A percentile compares a stretch with the other conserved stretches of the same genome.
phyloP scores from a whole-genome alignment of 306 rosid genomes.

The Vachellia pachyceras region DNA sequence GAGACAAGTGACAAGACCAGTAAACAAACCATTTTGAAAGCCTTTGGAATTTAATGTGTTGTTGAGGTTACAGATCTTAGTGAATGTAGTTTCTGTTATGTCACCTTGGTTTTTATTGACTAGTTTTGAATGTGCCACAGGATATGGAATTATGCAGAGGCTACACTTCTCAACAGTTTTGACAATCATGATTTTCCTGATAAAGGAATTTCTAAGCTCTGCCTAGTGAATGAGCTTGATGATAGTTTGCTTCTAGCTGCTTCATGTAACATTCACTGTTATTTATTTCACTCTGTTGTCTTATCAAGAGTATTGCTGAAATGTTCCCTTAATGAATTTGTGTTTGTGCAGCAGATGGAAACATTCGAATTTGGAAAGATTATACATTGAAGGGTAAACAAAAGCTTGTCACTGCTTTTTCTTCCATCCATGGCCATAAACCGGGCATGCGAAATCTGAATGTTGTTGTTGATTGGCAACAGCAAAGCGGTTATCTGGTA shows the following conservation, averaged over 20 bases:
- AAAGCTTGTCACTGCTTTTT: slow-evolving; percentile 95
- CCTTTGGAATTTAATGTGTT: background rate
- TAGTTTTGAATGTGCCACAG: slow-evolving; percentile 50
- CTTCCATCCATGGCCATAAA: slow-evolving; percentile 89
- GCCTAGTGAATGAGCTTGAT: slow-evolving; percentile 95
- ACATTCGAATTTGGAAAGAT: slow-evolving; percentile 92
- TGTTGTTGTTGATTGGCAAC: slow-evolving; percentile 99
- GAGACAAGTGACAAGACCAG: background rate
- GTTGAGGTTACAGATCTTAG: slow-evolving; percentile 5
- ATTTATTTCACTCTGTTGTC: slow-evolving; percentile 14
- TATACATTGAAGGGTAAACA: slow-evolving; percentile 74
- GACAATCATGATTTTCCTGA: slow-evolving; percentile 90
- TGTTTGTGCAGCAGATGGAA: slow-evolving; percentile 77
- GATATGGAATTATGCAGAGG: slow-evolving; percentile 89
- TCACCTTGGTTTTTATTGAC: slow-evolving; percentile 22
- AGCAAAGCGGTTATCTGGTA: slow-evolving; percentile 96
- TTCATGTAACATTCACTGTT: slow-evolving; percentile 68
- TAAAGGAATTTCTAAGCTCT: slow-evolving; percentile 91
- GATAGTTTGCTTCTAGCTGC: slow-evolving; percentile 98
- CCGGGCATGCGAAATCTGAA: slow-evolving; percentile 85
- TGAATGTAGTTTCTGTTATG: slow-evolving; percentile 27
- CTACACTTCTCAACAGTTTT: slow-evolving; percentile 84
- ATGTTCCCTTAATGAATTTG: slow-evolving; percentile 27
- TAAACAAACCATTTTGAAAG: slow-evolving; percentile 13
- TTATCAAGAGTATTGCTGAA: background rate